phyloP scores from a whole-genome alignment of 805 yeast genomes.

The Metschnikowia borealis region DNA sequence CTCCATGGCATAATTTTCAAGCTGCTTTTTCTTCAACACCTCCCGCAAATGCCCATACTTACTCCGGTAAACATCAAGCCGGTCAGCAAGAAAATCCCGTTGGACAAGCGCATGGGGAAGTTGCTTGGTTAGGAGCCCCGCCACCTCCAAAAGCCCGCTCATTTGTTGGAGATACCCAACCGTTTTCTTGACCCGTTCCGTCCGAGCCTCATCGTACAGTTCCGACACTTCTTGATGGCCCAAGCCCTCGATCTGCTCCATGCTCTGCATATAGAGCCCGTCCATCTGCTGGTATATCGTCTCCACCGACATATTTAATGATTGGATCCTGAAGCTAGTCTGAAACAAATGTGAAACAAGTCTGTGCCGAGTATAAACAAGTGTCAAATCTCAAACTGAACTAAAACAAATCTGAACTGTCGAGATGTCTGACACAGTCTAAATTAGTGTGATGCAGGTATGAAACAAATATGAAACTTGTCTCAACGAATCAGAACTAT shows the following conservation, averaged over 20 bases:
- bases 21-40: constrained; percentile 27
- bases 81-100: constrained; percentile 4
- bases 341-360: no score
- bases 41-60: constrained; percentile 21
- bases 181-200: constrained; percentile 16
- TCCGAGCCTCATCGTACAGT: constrained; percentile 11
- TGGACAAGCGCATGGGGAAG: constrained; percentile 1
- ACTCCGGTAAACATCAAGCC: constrained; percentile 18
- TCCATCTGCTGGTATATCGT: background rate
- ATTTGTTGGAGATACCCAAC: constrained; percentile 18
- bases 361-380: no score
- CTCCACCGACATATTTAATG: background rate
- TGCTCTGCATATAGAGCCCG: constrained; percentile 1
- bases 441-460: no score
- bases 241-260: constrained; percentile 2
- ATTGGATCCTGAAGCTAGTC: no score
- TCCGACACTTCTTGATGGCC: background rate
- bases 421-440: no score
- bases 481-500: no score
- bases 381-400: no score
- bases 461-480: no score
- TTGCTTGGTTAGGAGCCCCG: constrained; percentile 11
- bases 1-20: constrained; percentile 24
- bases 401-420: no score
- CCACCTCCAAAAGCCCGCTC: constrained; percentile 18